Evolutionary conservation across 352 stramenopile genomes (phyloP).

Genomic region (Achlya hypogyna): DNA sequence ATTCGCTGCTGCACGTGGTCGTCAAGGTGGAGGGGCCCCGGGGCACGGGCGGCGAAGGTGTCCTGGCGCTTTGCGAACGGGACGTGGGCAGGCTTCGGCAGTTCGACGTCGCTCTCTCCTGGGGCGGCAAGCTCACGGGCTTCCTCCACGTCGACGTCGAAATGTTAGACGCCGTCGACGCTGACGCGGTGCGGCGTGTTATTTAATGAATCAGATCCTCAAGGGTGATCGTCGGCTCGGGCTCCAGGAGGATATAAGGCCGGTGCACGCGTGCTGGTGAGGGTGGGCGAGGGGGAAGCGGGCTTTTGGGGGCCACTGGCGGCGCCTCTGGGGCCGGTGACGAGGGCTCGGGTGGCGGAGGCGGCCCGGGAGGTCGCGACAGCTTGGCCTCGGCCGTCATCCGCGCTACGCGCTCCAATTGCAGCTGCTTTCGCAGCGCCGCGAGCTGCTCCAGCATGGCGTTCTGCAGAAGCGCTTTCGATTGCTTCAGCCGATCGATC

Average conservation of each 20-base stretch:
- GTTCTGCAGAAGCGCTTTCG: slow-evolving; percentile 70
- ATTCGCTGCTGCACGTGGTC: slow-evolving; percentile 33
- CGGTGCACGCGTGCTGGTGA: background rate
- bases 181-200: background rate
- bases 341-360: background rate
- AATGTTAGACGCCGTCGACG: slow-evolving; percentile 4
- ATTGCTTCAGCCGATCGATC: slow-evolving; percentile 63
- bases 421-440: slow-evolving; percentile 63
- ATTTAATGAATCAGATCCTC: slow-evolving; percentile 7
- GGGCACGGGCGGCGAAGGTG: background rate
- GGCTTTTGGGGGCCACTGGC: background rate
- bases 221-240: background rate
- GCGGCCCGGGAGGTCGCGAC: slow-evolving; percentile 8
- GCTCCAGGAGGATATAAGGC: background rate
- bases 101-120: slow-evolving; percentile 62
- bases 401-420: slow-evolving; percentile 52
- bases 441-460: slow-evolving; percentile 77
- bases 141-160: slow-evolving; percentile 43
- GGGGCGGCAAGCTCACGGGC: slow-evolving; percentile 57
- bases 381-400: slow-evolving; percentile 62
- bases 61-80: background rate
- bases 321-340: background rate
- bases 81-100: slow-evolving; percentile 29
- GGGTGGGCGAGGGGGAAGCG: background rate
- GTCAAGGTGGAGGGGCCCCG: slow-evolving; percentile 10